Evolutionary conservation across 495 filamentous ascomycete species (phyloP).

Genomic region (Penicillium steckii): DNA sequence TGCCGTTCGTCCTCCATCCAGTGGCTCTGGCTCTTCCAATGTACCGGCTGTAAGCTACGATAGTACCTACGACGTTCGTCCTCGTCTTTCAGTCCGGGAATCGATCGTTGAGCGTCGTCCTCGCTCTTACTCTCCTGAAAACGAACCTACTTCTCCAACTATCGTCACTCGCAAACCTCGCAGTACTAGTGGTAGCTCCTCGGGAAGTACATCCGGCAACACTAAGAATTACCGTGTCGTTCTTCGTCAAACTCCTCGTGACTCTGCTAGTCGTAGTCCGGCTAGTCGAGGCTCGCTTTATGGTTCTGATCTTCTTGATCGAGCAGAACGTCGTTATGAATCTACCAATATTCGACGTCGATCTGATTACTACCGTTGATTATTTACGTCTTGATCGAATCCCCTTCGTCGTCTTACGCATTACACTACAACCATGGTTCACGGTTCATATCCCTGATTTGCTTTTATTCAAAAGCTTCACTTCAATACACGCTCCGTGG

Average conservation of each 20-base stretch:
- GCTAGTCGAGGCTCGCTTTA: slow-evolving; percentile 46
- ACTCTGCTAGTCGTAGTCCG: slow-evolving; percentile 30
- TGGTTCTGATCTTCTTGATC: slow-evolving; percentile 35
- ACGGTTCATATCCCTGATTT: neutral
- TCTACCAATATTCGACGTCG: slow-evolving; percentile 30
- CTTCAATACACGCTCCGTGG: slow-evolving; percentile 6
- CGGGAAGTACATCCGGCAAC: slow-evolving; percentile 6
- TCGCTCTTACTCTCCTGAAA: slow-evolving; percentile 15
- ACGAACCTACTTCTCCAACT: slow-evolving; percentile 15
- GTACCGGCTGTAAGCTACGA: slow-evolving; percentile 37
- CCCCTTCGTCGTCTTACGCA: neutral
- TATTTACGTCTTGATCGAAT: neutral
- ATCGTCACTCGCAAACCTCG: slow-evolving; percentile 36
- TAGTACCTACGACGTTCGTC: slow-evolving; percentile 34
- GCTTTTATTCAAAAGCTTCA: slow-evolving; percentile 13
- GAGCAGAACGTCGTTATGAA: slow-evolving; percentile 34
- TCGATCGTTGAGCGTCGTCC: slow-evolving; percentile 12
- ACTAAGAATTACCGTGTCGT: slow-evolving; percentile 30
- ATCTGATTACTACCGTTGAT: slow-evolving; percentile 35
- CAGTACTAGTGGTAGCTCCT: neutral
- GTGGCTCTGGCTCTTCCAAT: slow-evolving; percentile 1
- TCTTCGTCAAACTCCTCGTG: slow-evolving; percentile 33
- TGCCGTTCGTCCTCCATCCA: slow-evolving; percentile 9
- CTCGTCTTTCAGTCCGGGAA: slow-evolving; percentile 24
- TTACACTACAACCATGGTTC: neutral